Evolutionary conservation across 805 yeast species (phyloP).

Genomic region (Saturnispora mendoncae): DNA sequence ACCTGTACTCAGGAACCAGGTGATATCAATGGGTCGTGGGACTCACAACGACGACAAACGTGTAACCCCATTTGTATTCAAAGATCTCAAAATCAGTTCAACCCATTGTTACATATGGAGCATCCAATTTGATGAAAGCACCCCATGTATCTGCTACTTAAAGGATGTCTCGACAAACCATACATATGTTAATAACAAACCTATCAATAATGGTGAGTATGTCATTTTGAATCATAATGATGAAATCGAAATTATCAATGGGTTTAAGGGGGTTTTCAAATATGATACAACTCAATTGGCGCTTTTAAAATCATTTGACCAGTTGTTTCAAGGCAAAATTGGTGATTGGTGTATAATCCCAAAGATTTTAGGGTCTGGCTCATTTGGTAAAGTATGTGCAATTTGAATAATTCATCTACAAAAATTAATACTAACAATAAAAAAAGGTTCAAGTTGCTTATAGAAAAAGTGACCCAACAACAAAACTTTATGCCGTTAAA

Average conservation of each 20-base stretch:
- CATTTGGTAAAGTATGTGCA: conserved; percentile 49
- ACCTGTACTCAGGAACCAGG: conserved; percentile 23
- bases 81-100: conserved; percentile 31
- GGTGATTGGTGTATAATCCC: conserved; percentile 36
- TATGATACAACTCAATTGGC: conserved; percentile 13
- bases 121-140: conserved; percentile 38
- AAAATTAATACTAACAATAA: conserved; percentile 6
- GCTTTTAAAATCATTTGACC: background rate
- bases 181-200: conserved; percentile 33
- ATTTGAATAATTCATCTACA: background rate
- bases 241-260: conserved; percentile 30
- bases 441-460: conserved; percentile 29
- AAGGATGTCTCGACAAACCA: conserved; percentile 48
- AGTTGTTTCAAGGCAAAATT: conserved; percentile 15
- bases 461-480: conserved; percentile 16
- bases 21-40: conserved; percentile 39
- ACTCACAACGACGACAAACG: conserved; percentile 18
- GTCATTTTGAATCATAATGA: conserved; percentile 32
- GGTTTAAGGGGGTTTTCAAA: conserved; percentile 15
- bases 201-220: conserved; percentile 24
- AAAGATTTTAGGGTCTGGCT: conserved; percentile 42
- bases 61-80: conserved; percentile 4
- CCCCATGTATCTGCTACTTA: conserved; percentile 39
- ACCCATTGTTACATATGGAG: conserved; percentile 35
- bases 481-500: conserved; percentile 41